Conservation (phyloP, 441 rosid genomes). For the Pelargonium fulgidum region DNA sequence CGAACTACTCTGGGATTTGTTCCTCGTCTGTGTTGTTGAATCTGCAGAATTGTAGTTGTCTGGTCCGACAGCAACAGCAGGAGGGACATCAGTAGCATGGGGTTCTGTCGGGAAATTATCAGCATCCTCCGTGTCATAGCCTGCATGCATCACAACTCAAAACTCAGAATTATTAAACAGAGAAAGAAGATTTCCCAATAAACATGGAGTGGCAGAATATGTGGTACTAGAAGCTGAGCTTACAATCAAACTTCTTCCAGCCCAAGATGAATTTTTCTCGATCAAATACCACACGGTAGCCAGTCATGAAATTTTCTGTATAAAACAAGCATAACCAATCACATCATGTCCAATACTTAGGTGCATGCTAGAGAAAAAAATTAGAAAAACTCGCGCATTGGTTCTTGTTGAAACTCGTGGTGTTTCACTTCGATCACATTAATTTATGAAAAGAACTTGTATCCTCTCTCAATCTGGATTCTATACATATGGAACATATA, state of each 20-base stretch:
- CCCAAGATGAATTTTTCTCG: conserved; percentile 64
- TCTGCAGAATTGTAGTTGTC: conserved; percentile 32
- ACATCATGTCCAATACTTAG: background rate
- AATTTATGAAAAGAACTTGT: background rate
- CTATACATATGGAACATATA: conserved; percentile 4
- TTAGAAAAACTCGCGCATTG: no score
- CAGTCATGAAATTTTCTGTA: conserved; percentile 82
- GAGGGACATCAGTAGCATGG: conserved; percentile 40
- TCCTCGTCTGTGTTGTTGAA: conserved; percentile 26
- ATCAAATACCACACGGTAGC: conserved; percentile 66
- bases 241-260: conserved; percentile 75
- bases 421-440: background rate
- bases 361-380: background rate
- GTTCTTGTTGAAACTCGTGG: background rate
- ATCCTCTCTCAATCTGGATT: background rate
- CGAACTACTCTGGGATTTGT: conserved; percentile 26
- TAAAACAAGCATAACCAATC: conserved; percentile 14
- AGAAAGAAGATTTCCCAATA: background rate
- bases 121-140: conserved; percentile 51
- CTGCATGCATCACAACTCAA: conserved; percentile 27
- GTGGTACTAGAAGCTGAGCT: conserved; percentile 22
- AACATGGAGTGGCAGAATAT: background rate
- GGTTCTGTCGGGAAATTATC: conserved; percentile 26
- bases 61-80: conserved; percentile 56
- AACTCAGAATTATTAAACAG: no score